Percentiles rank a stretch among this genome's conserved stretches.
phyloP scores from a whole-genome alignment of 805 yeast species.

The Torulaspora franciscae region DNA sequence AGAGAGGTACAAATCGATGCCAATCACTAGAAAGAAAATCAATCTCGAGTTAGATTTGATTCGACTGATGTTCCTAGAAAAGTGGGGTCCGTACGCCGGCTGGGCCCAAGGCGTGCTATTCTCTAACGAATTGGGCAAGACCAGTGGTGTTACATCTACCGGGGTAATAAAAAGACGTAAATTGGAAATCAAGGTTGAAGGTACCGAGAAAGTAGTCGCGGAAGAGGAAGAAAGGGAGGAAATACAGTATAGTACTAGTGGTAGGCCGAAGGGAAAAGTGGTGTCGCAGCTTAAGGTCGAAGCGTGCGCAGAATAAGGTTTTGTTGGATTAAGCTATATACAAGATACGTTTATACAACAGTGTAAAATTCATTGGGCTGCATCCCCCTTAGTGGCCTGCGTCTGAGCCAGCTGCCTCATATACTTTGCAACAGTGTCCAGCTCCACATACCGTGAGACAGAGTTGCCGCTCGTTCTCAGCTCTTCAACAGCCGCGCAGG shows the following conservation, averaged over 20 bases:
- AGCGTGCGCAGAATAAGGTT: slow-evolving; percentile 2
- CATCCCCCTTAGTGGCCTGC: slow-evolving; percentile 10
- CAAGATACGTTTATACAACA: slow-evolving; percentile 4
- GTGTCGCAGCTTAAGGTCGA: slow-evolving; percentile 2
- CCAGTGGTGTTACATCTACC: slow-evolving; percentile 54
- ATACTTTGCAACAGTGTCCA: slow-evolving; percentile 35
- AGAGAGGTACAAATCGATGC: slow-evolving; percentile 26
- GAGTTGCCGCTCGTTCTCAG: slow-evolving; percentile 41
- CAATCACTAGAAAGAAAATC: slow-evolving; percentile 33
- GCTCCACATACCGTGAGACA: slow-evolving; percentile 35
- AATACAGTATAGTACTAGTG: slow-evolving; percentile 9
- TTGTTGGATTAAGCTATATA: slow-evolving; percentile 4
- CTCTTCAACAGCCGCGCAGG: slow-evolving; percentile 40
- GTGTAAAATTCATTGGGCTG: slow-evolving; percentile 2
- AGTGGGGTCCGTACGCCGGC: slow-evolving; percentile 93
- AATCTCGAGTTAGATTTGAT: slow-evolving; percentile 43
- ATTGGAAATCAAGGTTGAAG: slow-evolving; percentile 14
- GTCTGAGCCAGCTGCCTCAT: slow-evolving; percentile 26
- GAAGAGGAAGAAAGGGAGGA: slow-evolving; percentile 9
- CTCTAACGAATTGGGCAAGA: slow-evolving; percentile 76
- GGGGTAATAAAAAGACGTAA: slow-evolving; percentile 27
- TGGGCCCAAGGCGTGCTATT: slow-evolving; percentile 98
- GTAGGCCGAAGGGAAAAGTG: slow-evolving; percentile 23
- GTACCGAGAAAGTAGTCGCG: slow-evolving; percentile 1
- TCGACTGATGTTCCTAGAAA: slow-evolving; percentile 50